Evolutionary conservation across 1,284 basidiomycete species (phyloP).

Genomic region (Puccinia horiana): DNA sequence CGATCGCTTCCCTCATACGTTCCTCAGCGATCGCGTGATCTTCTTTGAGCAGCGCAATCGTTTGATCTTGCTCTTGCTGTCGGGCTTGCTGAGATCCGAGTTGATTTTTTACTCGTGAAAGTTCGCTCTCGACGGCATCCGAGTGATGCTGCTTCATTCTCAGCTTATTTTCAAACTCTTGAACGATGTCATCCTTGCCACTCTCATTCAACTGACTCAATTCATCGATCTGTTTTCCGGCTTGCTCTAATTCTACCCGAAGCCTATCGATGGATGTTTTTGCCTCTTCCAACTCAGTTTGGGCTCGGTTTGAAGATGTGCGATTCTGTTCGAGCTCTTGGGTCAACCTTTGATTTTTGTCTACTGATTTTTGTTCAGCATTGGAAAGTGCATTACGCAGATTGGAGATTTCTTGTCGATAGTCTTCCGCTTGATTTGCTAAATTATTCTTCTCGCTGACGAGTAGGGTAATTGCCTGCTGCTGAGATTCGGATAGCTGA

Average conservation of each 20-base stretch:
- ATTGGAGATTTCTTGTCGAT: constrained; percentile 22
- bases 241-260: constrained; percentile 17
- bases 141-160: constrained; percentile 48
- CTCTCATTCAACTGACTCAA: constrained; percentile 34
- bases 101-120: constrained; percentile 30
- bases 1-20: constrained; percentile 4
- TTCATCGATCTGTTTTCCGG: constrained; percentile 13
- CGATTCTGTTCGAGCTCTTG: constrained; percentile 25
- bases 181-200: constrained; percentile 42
- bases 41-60: constrained; percentile 16
- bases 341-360: constrained; percentile 5
- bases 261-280: neutral
- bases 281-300: constrained; percentile 34
- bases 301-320: neutral
- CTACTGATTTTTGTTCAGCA: constrained; percentile 4
- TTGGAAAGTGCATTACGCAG: constrained; percentile 13
- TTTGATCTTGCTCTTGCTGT: constrained; percentile 8
- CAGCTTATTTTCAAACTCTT: constrained; percentile 42
- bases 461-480: constrained; percentile 36
- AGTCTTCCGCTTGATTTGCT: constrained; percentile 30
- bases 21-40: constrained; percentile 9
- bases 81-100: constrained; percentile 32
- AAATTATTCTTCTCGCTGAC: constrained; percentile 45
- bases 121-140: constrained; percentile 43
- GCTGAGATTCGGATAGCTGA: constrained; percentile 22